Base-by-base conservation (phyloP, 208 protist genomes). In the Leishmania tarentolae region DNA sequence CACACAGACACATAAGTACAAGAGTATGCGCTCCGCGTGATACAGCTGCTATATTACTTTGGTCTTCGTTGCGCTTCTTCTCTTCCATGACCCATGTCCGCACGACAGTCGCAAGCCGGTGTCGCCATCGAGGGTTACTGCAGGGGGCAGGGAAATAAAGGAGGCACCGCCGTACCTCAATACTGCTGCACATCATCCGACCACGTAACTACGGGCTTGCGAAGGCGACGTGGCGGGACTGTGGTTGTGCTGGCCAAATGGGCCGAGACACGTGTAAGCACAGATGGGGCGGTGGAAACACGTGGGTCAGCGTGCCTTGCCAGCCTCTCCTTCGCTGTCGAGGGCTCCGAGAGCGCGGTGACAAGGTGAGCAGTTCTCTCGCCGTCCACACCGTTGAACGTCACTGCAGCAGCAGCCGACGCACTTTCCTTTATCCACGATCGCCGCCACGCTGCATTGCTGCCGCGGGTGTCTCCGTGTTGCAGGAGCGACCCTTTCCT, bases 201-300 rank as follows among this genome's bases (percentile, higher is more conserved):
- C 80, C 80, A 85, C 28, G 69, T 85, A 61, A 81, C 76, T 35
- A 75, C 70, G 28, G 68, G 68, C 40, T 28, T 40, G 42, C 46
- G 70, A 46, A 75, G 70, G 46, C 70, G 70, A 53, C 70, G 70
- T 21, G 44, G n/a, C 17, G 70, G 44, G 9, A 35, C 42, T 4
- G 44, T 35, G 28, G 44, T 35, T 37, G 44, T 19, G 47, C n/a
- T n/a, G 13, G 21, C 24, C 28, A n/a, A 2, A 46, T 46, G 28
- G 11, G 46, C 28, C n/a, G 70, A 0, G 40, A 37, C 28, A 31
- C 13, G 68, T 21, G 11, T 72, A 24, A 19, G 28, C 68, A 47
- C 68, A 31, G 68, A 21, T 31, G 68, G 42, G 19, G 40, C 24
- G 21, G 24, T 2, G 9, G 15, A 47, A 21, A 71, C 9, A 24